Conservation (phyloP, 1,284 basidiomycete genomes). For the Trametes pubescens region DNA sequence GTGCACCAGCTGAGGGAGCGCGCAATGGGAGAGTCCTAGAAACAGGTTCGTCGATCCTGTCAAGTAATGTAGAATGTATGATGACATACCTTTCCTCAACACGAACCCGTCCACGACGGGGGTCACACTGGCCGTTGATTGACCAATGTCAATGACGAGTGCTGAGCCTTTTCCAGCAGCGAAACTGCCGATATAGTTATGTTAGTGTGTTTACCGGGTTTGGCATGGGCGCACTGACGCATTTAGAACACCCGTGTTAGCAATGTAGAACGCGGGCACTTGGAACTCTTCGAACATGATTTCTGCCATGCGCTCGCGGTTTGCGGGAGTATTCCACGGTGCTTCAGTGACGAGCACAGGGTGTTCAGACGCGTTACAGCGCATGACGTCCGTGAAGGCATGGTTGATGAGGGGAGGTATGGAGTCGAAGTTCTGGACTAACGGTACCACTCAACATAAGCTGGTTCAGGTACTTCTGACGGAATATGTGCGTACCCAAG, state of each 20-base stretch:
- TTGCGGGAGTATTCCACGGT: conserved; percentile 92
- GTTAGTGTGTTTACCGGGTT: not conserved
- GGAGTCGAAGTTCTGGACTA: conserved; percentile 84
- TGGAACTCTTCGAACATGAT: conserved; percentile 97
- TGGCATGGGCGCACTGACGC: conserved; percentile 66
- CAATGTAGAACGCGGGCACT: conserved; percentile 96
- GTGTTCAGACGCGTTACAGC: conserved; percentile 81
- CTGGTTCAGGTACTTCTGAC: too few relatives aligned
- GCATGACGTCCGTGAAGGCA: conserved; percentile 79
- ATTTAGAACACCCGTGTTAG: conserved; percentile 95
- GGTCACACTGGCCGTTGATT: conserved; percentile 88
- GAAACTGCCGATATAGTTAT: conserved; percentile 63
- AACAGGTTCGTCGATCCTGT: not conserved
- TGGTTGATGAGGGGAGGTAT: conserved; percentile 80
- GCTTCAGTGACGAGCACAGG: conserved; percentile 95
- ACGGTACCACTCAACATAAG: not conserved
- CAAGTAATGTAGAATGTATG: too few relatives aligned
- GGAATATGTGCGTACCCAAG: conserved; percentile 66
- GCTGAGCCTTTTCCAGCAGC: conserved; percentile 97
- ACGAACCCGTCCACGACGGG: conserved; percentile 99
- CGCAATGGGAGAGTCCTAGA: conserved; percentile 75
- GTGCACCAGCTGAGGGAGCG: conserved; percentile 80
- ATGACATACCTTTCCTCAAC: conserved; percentile 87
- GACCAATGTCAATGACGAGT: conserved; percentile 93
- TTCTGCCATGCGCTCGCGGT: conserved; percentile 93